Conservation (phyloP, 2,329 filamentous ascomycete species). For the Exophiala oligosperma region DNA sequence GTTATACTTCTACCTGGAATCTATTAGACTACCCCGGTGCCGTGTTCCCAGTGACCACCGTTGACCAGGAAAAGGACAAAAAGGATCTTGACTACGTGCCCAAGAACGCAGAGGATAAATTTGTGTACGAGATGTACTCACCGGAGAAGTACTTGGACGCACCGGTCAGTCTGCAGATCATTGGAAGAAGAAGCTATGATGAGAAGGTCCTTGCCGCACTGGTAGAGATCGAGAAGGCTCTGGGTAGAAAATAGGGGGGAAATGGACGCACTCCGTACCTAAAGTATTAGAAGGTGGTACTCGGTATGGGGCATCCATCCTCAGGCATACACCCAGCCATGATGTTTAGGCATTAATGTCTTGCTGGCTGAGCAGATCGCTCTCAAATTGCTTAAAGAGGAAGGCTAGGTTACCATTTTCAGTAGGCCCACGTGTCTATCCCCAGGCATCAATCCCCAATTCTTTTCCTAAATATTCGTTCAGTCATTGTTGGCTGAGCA, state of each 20-base stretch:
- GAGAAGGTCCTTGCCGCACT: conserved; percentile 50
- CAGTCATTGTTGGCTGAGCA: too few species aligned
- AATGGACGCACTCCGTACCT: too few species aligned
- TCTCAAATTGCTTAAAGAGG: too few species aligned
- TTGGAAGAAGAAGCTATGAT: conserved; percentile 55
- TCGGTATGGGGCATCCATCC: too few species aligned
- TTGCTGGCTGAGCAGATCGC: too few species aligned
- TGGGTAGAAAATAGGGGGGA: conserved; percentile 25
- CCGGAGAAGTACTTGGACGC: conserved; percentile 50
- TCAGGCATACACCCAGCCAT: too few species aligned
- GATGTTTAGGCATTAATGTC: too few species aligned
- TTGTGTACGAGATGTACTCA: conserved; percentile 44
- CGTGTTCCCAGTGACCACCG: conserved; percentile 58
- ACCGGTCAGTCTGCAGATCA: conserved; percentile 55
- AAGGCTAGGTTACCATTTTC: too few species aligned
- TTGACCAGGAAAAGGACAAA: conserved; percentile 44
- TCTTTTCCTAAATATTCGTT: too few species aligned
- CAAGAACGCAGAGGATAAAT: conserved; percentile 40
- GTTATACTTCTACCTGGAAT: conserved; percentile 69
- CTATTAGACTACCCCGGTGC: conserved; percentile 65
- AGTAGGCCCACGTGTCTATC: too few species aligned
- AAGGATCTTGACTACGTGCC: conserved; percentile 22
- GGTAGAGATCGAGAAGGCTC: conserved; percentile 32
- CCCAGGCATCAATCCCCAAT: too few species aligned
- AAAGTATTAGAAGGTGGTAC: too few species aligned